These are phyloP conservation scores for Wickerhamomyces bovis DNA, from an alignment of 805 yeast species.

Conservation along the genomic window DNA sequence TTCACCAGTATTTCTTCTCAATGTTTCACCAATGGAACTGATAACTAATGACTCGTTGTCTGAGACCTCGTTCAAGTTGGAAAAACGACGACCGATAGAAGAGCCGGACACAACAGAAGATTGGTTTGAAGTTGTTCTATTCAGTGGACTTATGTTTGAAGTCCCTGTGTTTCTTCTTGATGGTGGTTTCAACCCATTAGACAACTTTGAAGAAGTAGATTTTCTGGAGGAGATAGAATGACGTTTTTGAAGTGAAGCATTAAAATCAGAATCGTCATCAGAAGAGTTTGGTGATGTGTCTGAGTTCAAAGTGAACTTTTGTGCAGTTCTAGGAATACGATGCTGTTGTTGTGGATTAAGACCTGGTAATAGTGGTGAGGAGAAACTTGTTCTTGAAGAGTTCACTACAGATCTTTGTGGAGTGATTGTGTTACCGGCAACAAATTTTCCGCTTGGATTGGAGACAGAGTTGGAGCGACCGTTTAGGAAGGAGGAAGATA, in stretches of 20 bases:
- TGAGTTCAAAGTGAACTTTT: conserved; percentile 15
- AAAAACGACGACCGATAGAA: conserved; percentile 3
- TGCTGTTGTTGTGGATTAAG: conserved; percentile 6
- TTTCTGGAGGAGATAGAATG: conserved; percentile 10
- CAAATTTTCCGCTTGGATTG: conserved; percentile 10
- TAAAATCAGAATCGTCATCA: conserved; percentile 23
- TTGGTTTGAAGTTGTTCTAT: conserved; percentile 11
- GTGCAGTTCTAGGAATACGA: conserved; percentile 10
- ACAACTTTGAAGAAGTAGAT: conserved; percentile 8
- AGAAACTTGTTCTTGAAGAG: conserved; percentile 21
- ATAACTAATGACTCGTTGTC: conserved; percentile 25
- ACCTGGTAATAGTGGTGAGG: conserved; percentile 28
- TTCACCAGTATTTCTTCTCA: conserved; percentile 27
- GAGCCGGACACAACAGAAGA: conserved; percentile 12
- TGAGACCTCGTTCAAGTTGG: conserved; percentile 14
- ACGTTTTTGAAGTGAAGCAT: conserved; percentile 8
- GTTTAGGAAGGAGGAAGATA: conserved; percentile 29
- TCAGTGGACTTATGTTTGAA: neutral
- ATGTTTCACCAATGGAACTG: conserved; percentile 28
- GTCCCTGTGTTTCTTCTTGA: neutral
- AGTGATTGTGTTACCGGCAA: conserved; percentile 15
- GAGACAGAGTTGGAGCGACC: conserved; percentile 18
- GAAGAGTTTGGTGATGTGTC: conserved; percentile 24
- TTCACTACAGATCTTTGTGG: conserved; percentile 19
- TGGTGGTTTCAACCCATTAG: neutral